Evolutionary conservation across 768 basidiomycete species (phyloP).

Genomic region (Pulveroboletus sp.): DNA sequence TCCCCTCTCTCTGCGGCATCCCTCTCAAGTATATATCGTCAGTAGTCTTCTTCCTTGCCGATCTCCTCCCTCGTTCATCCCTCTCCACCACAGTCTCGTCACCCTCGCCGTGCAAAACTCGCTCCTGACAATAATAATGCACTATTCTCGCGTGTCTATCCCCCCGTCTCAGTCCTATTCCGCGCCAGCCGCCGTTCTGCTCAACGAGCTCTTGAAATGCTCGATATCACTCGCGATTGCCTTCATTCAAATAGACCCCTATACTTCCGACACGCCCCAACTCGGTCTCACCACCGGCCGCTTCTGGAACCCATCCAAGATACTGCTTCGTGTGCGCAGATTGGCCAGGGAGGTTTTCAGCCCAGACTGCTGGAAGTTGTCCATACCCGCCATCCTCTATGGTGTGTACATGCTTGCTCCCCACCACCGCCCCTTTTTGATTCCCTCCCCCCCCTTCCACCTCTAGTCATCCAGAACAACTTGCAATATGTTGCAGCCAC

Average conservation of each 20-base stretch:
- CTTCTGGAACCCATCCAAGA: conserved; percentile 33
- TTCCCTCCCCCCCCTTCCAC: not conserved
- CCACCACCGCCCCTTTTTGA: conserved; percentile 5
- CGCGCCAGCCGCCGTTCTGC: conserved; percentile 88
- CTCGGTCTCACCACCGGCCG: conserved; percentile 29
- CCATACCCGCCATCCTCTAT: conserved; percentile 94
- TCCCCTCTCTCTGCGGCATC: conserved; percentile 61
- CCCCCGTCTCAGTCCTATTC: conserved; percentile 77
- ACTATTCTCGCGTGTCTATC: conserved; percentile 85
- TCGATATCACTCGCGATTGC: conserved; percentile 84
- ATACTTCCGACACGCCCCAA: conserved; percentile 28
- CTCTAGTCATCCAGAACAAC: conserved; percentile 84
- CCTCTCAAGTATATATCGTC: conserved; percentile 80
- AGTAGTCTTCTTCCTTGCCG: conserved; percentile 28
- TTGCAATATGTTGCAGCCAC: conserved; percentile 92
- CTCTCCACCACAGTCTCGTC: conserved; percentile 47
- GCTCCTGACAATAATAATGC: conserved; percentile 88
- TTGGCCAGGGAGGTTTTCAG: conserved; percentile 74
- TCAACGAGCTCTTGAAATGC: conserved; percentile 93
- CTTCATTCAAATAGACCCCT: conserved; percentile 52
- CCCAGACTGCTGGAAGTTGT: conserved; percentile 93
- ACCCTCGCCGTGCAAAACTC: conserved; percentile 94
- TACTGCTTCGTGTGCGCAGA: conserved; percentile 47
- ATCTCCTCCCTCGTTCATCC: not conserved
- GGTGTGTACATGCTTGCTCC: conserved; percentile 34